These are phyloP conservation scores for Irineochytrium annulatum DNA, from an alignment of 192 early-diverging fungal genomes.

Conservation along the genomic window DNA sequence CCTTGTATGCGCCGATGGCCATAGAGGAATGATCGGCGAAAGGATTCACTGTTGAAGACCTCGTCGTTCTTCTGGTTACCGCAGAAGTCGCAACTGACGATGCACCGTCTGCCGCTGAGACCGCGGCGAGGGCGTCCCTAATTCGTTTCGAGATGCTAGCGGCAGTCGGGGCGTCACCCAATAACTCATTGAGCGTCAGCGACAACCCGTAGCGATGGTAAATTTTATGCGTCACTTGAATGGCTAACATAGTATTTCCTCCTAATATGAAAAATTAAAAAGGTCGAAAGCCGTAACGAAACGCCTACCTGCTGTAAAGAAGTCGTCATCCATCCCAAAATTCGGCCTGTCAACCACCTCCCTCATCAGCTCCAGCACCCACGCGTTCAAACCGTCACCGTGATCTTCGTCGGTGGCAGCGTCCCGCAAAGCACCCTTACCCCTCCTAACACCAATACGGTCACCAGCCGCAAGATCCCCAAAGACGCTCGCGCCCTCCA, in stretches of 20 bases:
- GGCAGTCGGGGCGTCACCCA: neutral
- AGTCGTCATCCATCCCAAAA: no score
- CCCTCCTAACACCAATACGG: neutral
- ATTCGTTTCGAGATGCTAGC: neutral
- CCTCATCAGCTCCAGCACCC: neutral
- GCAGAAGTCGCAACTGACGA: no score
- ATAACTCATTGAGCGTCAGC: neutral
- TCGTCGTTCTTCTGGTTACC: no score
- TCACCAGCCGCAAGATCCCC: neutral
- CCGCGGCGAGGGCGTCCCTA: neutral
- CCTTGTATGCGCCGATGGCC: no score
- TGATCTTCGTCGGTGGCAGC: neutral
- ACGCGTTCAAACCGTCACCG: neutral
- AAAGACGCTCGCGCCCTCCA: neutral
- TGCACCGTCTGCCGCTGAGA: no score
- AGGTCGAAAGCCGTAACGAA: neutral
- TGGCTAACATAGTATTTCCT: neutral
- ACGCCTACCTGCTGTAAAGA: neutral
- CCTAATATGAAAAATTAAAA: neutral
- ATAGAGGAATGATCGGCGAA: no score
- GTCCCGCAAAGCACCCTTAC: neutral
- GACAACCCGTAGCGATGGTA: neutral
- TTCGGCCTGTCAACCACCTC: no score
- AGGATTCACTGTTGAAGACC: no score
- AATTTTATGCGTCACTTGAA: neutral